Evolutionary conservation across 805 yeast species (phyloP), one percentile per base, ranked within the genome.

Genomic region (Candida montana): DNA sequence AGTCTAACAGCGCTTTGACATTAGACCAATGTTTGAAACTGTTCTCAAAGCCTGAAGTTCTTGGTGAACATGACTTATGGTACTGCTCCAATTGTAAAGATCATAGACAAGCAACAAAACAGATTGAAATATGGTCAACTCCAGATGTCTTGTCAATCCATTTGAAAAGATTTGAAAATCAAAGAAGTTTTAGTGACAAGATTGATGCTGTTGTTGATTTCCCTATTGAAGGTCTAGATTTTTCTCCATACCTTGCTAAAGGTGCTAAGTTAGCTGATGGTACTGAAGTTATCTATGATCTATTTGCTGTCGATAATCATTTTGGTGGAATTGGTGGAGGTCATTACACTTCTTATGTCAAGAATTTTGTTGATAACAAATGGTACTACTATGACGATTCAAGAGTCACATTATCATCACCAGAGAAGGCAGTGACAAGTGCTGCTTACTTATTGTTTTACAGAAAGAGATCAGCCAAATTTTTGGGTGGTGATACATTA

Each of bases 321-420:
- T 89, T 73, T 59, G 99, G 98, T 38, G 96, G 97, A 1, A 68
- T 91, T 16, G 97, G 98, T 1, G 98, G 98, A 5, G 98, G 99
- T 2, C 98, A 93, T 66, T 91, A 93, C 62, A 93, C 99, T 1
- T 85, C 98, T 0, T 83, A 79, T 54, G 96, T 77, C 1, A 83
- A 82, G 59, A 90, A 90, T 55, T 81, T 78, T 59, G 69, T 77
- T 33, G 95, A 86, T 54, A 66, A 66, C 17, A 70, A 77, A 44
- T 93, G 98, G 98, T 88, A 89, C 58, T 84, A 89, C 58, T 91
- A 74, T 59, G 90, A 91, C 58, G 99, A 91, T 58, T 79, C 95
- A 2, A 64, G 83, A 26, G 96, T 89, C 1, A 62, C 77, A 0
- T 67, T 67, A 16, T 71, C 79, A 0, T 71, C 75, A 37, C 84